Percentiles rank a stretch among this genome's conserved stretches.
phyloP scores from a whole-genome alignment of 1,284 basidiomycete genomes.

The Malassezia dermatis region DNA sequence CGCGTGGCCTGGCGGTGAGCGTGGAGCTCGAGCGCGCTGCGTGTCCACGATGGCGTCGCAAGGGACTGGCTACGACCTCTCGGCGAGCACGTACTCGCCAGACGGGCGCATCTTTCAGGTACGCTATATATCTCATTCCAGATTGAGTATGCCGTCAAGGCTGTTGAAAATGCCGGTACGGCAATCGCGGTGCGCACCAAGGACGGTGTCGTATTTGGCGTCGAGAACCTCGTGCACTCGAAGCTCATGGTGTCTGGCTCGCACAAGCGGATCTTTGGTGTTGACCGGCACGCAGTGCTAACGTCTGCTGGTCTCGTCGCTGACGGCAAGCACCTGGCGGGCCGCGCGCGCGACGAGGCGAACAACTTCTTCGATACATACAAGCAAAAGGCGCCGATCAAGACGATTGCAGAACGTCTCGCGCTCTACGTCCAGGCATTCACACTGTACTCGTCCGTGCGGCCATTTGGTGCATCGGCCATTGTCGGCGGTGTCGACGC shows the following conservation, averaged over 20 bases:
- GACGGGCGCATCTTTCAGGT: constrained; percentile 91
- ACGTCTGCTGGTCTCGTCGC: constrained; percentile 70
- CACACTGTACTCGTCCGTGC: constrained; percentile 93
- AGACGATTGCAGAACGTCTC: constrained; percentile 74
- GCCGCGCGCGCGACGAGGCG: constrained; percentile 75
- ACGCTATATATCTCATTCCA: constrained; percentile 7
- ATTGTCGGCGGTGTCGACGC: constrained; percentile 84
- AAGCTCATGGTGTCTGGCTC: constrained; percentile 88
- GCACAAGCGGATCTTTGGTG: constrained; percentile 82
- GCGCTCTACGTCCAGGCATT: constrained; percentile 86
- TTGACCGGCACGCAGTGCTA: constrained; percentile 86
- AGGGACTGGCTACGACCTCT: constrained; percentile 95
- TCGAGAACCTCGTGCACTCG: constrained; percentile 95
- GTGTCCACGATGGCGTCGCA: constrained; percentile 72
- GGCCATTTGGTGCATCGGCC: constrained; percentile 89
- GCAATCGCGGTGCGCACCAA: constrained; percentile 69
- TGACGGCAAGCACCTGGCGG: constrained; percentile 80
- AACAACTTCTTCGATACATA: constrained; percentile 65
- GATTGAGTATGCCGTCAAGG: constrained; percentile 98
- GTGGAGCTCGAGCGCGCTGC: background rate
- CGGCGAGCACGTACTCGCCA: constrained; percentile 94
- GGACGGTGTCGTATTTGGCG: constrained; percentile 78
- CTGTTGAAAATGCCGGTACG: constrained; percentile 90
- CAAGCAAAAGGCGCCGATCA: constrained; percentile 65
- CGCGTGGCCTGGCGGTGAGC: background rate